These are phyloP conservation scores for Tylopilus sp. DNA, from an alignment of 768 basidiomycete genomes.

Conservation along the genomic window DNA sequence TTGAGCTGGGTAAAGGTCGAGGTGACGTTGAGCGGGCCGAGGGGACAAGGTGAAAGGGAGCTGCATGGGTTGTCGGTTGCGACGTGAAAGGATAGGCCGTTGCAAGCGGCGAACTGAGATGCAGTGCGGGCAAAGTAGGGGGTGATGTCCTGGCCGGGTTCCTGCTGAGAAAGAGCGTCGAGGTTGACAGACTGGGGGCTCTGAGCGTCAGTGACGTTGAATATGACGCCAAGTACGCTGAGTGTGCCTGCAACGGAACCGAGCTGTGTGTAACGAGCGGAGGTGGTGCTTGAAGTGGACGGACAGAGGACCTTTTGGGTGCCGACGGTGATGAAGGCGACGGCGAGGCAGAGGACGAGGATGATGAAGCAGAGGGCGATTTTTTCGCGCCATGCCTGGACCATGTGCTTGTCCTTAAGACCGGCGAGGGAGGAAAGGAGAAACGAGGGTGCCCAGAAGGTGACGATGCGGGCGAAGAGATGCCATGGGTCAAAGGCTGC, in stretches of 20 bases:
- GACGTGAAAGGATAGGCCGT: conserved; percentile 55
- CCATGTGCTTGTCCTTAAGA: conserved; percentile 69
- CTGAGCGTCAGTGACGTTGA: conserved; percentile 60
- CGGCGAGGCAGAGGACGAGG: conserved; percentile 63
- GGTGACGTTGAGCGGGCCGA: conserved; percentile 54
- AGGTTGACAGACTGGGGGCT: conserved; percentile 54
- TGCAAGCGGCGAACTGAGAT: conserved; percentile 63
- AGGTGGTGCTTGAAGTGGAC: conserved; percentile 40
- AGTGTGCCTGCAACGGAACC: conserved; percentile 61
- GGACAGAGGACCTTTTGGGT: conserved; percentile 93
- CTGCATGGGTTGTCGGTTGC: conserved; percentile 77
- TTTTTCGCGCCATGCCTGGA: conserved; percentile 98
- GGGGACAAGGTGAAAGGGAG: conserved; percentile 56
- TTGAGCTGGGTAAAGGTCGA: conserved; percentile 58
- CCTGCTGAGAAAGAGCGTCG: conserved; percentile 45
- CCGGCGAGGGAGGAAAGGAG: conserved; percentile 73
- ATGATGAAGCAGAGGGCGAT: conserved; percentile 90
- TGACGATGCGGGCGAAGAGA: conserved; percentile 72
- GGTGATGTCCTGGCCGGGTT: conserved; percentile 89
- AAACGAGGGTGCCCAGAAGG: conserved; percentile 88
- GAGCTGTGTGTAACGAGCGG: conserved; percentile 47
- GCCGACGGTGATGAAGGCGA: conserved; percentile 94
- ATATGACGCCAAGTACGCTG: conserved; percentile 72
- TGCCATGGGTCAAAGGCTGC: conserved; percentile 63
- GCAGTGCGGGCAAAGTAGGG: conserved; percentile 71